These are phyloP conservation scores for Salinomyces thailandicus DNA, from an alignment of 2,329 filamentous ascomycete genomes.

Conservation along the genomic window DNA sequence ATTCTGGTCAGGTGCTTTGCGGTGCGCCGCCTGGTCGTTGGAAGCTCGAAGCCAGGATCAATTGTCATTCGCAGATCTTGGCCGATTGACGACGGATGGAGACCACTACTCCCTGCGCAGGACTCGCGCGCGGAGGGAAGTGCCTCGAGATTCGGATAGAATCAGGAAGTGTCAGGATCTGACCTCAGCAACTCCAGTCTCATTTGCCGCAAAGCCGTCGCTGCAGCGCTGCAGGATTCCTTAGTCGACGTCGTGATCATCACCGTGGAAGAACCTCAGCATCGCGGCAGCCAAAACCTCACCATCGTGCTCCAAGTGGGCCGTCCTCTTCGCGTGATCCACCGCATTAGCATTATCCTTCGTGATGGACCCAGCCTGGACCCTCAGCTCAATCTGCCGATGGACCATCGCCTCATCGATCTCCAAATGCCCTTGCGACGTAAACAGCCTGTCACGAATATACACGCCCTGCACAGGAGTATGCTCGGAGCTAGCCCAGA, in stretches of 20 bases:
- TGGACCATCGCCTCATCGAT: conserved; percentile 39
- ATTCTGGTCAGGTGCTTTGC: too few relatives aligned
- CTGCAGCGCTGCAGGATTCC: too few relatives aligned
- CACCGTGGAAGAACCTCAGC: conserved; percentile 39
- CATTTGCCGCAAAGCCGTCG: too few relatives aligned
- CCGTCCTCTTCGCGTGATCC: conserved; percentile 28
- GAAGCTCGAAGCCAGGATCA: too few relatives aligned
- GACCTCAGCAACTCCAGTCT: too few relatives aligned
- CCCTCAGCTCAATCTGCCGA: conserved; percentile 14
- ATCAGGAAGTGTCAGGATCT: too few relatives aligned
- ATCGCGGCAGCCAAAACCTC: conserved; percentile 30
- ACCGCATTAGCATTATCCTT: conserved; percentile 29
- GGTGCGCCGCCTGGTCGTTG: too few relatives aligned
- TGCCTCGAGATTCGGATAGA: too few relatives aligned
- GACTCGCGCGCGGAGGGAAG: too few relatives aligned
- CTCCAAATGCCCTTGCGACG: conserved; percentile 30
- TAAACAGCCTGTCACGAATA: conserved; percentile 36
- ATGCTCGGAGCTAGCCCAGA: conserved; percentile 39
- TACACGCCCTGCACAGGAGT: conserved; percentile 38
- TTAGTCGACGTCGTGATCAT: conserved; percentile 35
- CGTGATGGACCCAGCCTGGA: conserved; percentile 33
- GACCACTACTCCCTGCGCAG: too few relatives aligned
- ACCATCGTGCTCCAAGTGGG: conserved; percentile 32
- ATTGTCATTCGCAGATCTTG: too few relatives aligned
- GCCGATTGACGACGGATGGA: too few relatives aligned